These are phyloP conservation scores for Annulohypoxylon bovei DNA, from an alignment of 495 filamentous ascomycete genomes.

Conservation along the genomic window DNA sequence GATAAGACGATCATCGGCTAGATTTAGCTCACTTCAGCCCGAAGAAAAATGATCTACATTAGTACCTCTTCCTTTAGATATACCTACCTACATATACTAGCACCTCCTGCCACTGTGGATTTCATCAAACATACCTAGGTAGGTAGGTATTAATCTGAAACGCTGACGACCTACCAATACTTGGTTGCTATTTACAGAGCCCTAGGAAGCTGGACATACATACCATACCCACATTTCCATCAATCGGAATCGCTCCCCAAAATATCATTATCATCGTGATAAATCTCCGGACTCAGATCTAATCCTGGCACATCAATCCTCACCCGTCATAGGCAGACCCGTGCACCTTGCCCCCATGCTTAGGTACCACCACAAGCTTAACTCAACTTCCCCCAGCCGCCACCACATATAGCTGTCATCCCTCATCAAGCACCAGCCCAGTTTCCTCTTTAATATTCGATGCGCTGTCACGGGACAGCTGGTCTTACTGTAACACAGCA, in stretches of 20 bases:
- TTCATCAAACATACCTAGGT: not conserved
- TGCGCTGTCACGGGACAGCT: not conserved
- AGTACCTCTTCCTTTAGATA: not conserved
- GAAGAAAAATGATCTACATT: constrained; percentile 1
- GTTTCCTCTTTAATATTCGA: not conserved
- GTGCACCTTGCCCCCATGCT: constrained; percentile 34
- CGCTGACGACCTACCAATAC: constrained; percentile 6
- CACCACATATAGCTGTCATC: constrained; percentile 5
- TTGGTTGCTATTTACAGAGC: constrained; percentile 33
- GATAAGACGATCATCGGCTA: not conserved
- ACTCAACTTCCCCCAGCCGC: constrained; percentile 14
- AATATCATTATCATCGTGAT: constrained; percentile 10
- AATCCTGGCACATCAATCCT: not conserved
- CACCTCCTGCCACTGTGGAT: constrained; percentile 5
- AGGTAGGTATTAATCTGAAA: constrained; percentile 35
- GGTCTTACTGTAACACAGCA: constrained; percentile 16
- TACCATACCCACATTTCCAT: constrained; percentile 2
- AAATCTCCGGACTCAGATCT: constrained; percentile 28
- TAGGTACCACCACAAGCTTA: constrained; percentile 20
- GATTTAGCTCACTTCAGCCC: not conserved
- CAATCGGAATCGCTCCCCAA: constrained; percentile 25
- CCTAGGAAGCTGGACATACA: constrained; percentile 13
- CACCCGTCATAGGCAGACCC: constrained; percentile 24
- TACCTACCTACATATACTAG: not conserved
- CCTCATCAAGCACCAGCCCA: not conserved